Conservation (phyloP, 2,329 filamentous ascomycete species). For the Hirsutella rhossiliensis region DNA sequence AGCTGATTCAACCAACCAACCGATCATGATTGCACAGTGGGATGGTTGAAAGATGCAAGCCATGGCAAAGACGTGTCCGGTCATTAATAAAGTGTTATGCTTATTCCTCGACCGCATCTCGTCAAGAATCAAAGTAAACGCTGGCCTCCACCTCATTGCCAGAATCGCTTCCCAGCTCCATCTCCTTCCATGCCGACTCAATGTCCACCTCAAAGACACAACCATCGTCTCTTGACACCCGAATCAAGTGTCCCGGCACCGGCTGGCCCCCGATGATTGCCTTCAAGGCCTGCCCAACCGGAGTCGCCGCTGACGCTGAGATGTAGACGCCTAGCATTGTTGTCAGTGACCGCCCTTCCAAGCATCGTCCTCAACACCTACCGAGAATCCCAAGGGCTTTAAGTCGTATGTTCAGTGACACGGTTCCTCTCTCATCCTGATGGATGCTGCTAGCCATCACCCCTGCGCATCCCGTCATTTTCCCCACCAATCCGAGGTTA, state of each 20-base stretch:
- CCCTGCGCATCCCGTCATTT: conserved; percentile 83
- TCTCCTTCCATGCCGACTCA: conserved; percentile 63
- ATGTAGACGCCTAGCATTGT: conserved; percentile 54
- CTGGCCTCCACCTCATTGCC: conserved; percentile 68
- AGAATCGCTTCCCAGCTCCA: conserved; percentile 60
- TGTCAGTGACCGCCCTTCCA: neutral
- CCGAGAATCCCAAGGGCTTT: conserved; percentile 72
- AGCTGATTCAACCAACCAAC: too few species aligned
- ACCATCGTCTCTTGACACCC: conserved; percentile 34
- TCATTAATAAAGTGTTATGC: neutral
- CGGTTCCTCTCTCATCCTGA: conserved; percentile 39
- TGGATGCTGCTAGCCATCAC: conserved; percentile 51
- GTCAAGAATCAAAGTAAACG: conserved; percentile 36
- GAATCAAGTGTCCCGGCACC: conserved; percentile 56
- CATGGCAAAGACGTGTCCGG: neutral
- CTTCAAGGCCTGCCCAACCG: conserved; percentile 55
- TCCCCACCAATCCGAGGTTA: conserved; percentile 66
- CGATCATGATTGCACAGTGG: too few species aligned
- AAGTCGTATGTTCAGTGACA: conserved; percentile 55
- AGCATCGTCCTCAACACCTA: conserved; percentile 18
- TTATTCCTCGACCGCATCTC: neutral
- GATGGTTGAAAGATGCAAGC: too few species aligned
- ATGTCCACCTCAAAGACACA: conserved; percentile 68
- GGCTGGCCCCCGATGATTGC: conserved; percentile 61
- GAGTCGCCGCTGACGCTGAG: conserved; percentile 50